Percentiles rank a stretch among this genome's conserved stretches.
Conservation (phyloP, 345 rosid species). For the Cardamine resedifolia region DNA sequence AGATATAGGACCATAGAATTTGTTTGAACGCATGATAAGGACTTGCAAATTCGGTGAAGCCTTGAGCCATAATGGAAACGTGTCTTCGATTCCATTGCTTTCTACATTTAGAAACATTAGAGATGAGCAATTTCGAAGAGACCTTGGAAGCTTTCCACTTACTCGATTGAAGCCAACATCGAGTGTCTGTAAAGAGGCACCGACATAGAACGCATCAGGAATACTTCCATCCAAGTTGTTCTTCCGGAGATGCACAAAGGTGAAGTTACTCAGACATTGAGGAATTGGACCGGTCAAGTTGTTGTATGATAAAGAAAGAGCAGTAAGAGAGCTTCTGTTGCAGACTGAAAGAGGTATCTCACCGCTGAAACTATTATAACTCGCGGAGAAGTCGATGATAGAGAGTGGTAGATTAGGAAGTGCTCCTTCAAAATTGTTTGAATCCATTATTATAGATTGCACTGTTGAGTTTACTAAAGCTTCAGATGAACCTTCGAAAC, state of each 20-base stretch:
- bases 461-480: not conserved
- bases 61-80: slow-evolving; percentile 17
- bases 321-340: not conserved
- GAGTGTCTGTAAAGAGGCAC: not conserved
- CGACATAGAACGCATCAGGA: not conserved
- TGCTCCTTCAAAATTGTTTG: not conserved
- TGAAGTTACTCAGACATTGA: not conserved
- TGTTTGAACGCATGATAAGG: slow-evolving; percentile 1
- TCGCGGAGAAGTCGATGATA: not conserved
- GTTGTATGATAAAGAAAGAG: not conserved
- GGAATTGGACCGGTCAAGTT: not conserved
- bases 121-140: not conserved
- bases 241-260: not conserved
- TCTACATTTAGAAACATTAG: slow-evolving; percentile 16
- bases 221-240: not conserved
- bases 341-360: not conserved
- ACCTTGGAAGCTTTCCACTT: slow-evolving; percentile 12
- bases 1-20: not conserved
- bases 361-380: not conserved
- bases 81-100: not conserved
- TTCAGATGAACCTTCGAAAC: not conserved
- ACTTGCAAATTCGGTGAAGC: not conserved
- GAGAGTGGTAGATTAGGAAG: not conserved
- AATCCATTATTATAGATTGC: fast-evolving
- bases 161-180: not conserved